Percentiles rank a stretch among this genome's conserved stretches.
These are phyloP conservation scores for Collybiopsis confluens DNA, from an alignment of 768 basidiomycete genomes.

Conservation along the genomic window DNA sequence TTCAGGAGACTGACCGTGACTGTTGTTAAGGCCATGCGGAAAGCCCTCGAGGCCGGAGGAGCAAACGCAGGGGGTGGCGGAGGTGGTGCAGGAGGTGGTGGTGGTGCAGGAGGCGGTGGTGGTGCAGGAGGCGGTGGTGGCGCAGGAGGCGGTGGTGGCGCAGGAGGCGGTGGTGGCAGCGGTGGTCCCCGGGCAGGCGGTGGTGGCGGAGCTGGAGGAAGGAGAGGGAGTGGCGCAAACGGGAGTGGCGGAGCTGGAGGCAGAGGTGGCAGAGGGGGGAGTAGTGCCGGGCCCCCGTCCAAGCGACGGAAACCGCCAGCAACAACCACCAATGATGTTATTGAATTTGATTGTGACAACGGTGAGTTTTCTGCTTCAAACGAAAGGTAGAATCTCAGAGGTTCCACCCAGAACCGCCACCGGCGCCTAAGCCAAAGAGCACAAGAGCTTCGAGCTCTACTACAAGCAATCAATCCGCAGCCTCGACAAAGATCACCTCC, in stretches of 20 bases:
- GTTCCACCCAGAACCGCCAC: not conserved
- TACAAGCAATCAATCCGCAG: too few species aligned
- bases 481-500: not conserved
- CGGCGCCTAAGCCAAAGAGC: not conserved
- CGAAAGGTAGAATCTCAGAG: not conserved
- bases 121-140: conserved; percentile 28
- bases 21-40: not conserved
- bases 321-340: conserved; percentile 13
- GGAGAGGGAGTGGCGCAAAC: conserved; percentile 18
- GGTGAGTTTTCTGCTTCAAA: conserved; percentile 8
- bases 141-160: conserved; percentile 18
- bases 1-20: not conserved
- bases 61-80: conserved; percentile 30
- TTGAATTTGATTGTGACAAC: conserved; percentile 10
- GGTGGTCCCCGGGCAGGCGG: too few species aligned
- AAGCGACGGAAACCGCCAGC: not conserved
- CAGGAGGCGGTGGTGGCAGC: too few species aligned
- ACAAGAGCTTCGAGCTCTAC: too few species aligned
- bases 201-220: conserved; percentile 16
- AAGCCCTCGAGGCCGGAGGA: conserved; percentile 14
- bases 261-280: conserved; percentile 2
- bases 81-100: conserved; percentile 29
- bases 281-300: not conserved
- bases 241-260: conserved; percentile 21
- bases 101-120: conserved; percentile 29